A percentile compares a stretch with the other conserved stretches of the same genome.
Evolutionary conservation across 2,329 filamentous ascomycete genomes (phyloP).

Genomic region (Colletotrichum camelliae): DNA sequence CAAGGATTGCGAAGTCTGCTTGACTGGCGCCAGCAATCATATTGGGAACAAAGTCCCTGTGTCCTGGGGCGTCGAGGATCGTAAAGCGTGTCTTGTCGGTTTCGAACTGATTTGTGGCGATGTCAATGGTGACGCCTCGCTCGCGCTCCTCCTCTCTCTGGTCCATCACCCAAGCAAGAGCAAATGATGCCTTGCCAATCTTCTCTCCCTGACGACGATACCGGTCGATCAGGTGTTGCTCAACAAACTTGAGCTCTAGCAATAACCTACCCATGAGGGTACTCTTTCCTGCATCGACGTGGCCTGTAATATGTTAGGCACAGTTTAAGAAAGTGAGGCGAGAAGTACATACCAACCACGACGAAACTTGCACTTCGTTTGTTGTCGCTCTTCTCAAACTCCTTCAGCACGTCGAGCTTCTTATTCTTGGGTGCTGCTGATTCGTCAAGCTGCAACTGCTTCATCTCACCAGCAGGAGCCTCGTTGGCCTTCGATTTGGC

Average conservation of each 20-base stretch:
- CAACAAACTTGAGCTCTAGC: conserved; percentile 85
- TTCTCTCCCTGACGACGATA: conserved; percentile 88
- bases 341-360: conserved; percentile 75
- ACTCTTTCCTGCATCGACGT: conserved; percentile 97
- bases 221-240: conserved; percentile 86
- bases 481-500: conserved; percentile 33
- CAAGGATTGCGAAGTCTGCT: conserved; percentile 93
- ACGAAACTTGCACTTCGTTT: conserved; percentile 91
- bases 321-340: not conserved
- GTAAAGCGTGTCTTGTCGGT: conserved; percentile 88
- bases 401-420: conserved; percentile 82
- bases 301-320: conserved; percentile 58
- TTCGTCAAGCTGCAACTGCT: conserved; percentile 53
- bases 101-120: conserved; percentile 93
- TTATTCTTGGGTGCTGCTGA: conserved; percentile 70
- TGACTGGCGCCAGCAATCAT: conserved; percentile 98
- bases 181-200: conserved; percentile 94
- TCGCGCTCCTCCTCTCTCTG: conserved; percentile 88
- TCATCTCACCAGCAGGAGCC: conserved; percentile 32
- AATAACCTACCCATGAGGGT: conserved; percentile 96
- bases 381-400: conserved; percentile 75
- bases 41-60: conserved; percentile 95
- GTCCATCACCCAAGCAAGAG: conserved; percentile 95
- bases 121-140: conserved; percentile 94
- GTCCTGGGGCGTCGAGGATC: conserved; percentile 93